Base-by-base conservation (phyloP, 1,284 basidiomycete genomes). In the Jaminaea rosea region DNA sequence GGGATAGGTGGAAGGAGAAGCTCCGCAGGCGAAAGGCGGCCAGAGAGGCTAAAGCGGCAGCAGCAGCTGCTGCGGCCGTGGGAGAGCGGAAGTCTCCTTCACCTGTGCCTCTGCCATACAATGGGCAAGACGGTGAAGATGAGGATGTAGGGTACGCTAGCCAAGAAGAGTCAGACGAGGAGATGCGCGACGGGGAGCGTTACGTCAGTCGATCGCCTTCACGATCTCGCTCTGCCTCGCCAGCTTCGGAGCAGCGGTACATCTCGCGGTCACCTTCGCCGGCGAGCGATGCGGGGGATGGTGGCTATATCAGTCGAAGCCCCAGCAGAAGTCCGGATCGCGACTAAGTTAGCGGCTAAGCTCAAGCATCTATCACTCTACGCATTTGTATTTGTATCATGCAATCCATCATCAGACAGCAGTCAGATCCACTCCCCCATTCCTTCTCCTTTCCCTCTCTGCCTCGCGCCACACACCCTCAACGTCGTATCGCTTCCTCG, bases 401-500 rank as follows among this genome's bases (percentile, higher is more conserved):
- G n/a, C n/a, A n/a, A n/a, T n/a, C n/a, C n/a, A n/a, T n/a, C n/a
- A n/a, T n/a, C n/a, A n/a, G n/a, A n/a, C n/a, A n/a, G n/a, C n/a
- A n/a, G n/a, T n/a, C n/a, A n/a, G n/a, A n/a, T n/a, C n/a, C n/a
- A n/a, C n/a, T n/a, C n/a, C n/a, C n/a, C n/a, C n/a, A n/a, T n/a
- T n/a, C n/a, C n/a, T n/a, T n/a, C n/a, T n/a, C n/a, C n/a, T n/a
- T n/a, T n/a, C n/a, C n/a, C n/a, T n/a, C n/a, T n/a, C n/a, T n/a
- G n/a, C n/a, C n/a, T n/a, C n/a, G 24, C 15, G 13, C 64, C 65
- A 67, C 34, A 66, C 53, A 29, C 65, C 65, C 45, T 69, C 68
- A 11, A 71, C 56, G 41, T 69, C 67, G 49, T 66, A 72, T 11
- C 56, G 62, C 36, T 52, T 63, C 8, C 70, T 51, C 19, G 65